Conservation (phyloP, 495 filamentous ascomycete species). For the Chaetomidium leptoderma region DNA sequence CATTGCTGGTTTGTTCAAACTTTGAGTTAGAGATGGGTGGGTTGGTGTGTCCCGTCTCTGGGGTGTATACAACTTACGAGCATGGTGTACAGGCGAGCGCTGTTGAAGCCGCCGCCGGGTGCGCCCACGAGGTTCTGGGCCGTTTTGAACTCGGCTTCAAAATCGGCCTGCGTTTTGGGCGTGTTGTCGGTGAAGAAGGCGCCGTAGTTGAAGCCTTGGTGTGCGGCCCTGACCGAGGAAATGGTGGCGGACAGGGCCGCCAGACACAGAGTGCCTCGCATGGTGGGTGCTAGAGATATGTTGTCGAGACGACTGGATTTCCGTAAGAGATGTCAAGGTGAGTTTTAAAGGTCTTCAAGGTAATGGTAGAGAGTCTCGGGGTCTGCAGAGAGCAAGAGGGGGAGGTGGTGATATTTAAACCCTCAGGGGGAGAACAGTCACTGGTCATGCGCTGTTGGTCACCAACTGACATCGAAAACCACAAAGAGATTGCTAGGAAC, state of each 20-base stretch:
- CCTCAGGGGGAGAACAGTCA: too few relatives aligned
- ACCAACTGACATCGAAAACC: too few relatives aligned
- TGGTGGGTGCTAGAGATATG: conserved; percentile 13
- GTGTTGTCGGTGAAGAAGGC: conserved; percentile 53
- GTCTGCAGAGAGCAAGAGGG: too few relatives aligned
- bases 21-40: neutral
- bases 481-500: too few relatives aligned
- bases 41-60: too few relatives aligned
- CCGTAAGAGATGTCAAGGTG: too few relatives aligned
- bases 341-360: too few relatives aligned
- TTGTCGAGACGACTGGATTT: too few relatives aligned
- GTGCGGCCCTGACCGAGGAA: conserved; percentile 34
- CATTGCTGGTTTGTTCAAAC: conserved; percentile 46
- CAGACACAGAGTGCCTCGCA: conserved; percentile 28
- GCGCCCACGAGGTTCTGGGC: conserved; percentile 55
- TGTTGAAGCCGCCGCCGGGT: conserved; percentile 59
- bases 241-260: conserved; percentile 32
- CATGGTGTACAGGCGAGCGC: conserved; percentile 54
- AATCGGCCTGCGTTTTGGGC: conserved; percentile 61
- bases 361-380: too few relatives aligned
- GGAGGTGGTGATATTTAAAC: too few relatives aligned
- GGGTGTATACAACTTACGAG: conserved; percentile 30
- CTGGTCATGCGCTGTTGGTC: too few relatives aligned
- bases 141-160: conserved; percentile 62
- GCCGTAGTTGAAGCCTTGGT: conserved; percentile 83